Percentiles rank a stretch among this genome's conserved stretches.
Evolutionary conservation across 129 eudicot species (phyloP).

Genomic region (Logfia minima): DNA sequence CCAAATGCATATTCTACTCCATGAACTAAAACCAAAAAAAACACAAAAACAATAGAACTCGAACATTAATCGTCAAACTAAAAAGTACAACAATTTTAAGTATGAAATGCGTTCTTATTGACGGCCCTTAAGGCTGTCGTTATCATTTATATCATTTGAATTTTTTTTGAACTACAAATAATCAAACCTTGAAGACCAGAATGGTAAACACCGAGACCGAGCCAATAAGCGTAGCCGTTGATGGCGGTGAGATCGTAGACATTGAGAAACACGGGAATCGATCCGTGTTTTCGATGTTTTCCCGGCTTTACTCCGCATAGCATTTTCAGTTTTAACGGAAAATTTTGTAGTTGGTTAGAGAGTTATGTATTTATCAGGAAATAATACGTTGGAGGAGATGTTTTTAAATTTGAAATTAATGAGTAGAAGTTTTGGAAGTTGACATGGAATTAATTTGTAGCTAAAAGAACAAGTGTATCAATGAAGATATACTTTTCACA

Average conservation of each 20-base stretch:
- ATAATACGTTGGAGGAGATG: conserved; percentile 32
- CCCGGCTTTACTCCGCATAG: conserved; percentile 23
- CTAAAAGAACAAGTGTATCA: conserved; percentile 26
- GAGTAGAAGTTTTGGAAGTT: conserved; percentile 12
- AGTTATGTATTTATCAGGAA: background rate
- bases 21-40: conserved; percentile 47
- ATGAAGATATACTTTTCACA: conserved; percentile 27
- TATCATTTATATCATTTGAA: background rate
- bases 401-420: conserved; percentile 25
- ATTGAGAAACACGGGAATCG: conserved; percentile 65
- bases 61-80: background rate
- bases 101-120: no score
- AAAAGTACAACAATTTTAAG: background rate
- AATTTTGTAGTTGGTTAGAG: background rate
- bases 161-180: background rate
- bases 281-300: conserved; percentile 39
- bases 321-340: conserved; percentile 32
- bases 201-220: conserved; percentile 86
- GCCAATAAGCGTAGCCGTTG: conserved; percentile 85
- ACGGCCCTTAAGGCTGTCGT: no score
- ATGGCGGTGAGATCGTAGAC: conserved; percentile 85
- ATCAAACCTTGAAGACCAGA: conserved; percentile 80
- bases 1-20: conserved; percentile 93
- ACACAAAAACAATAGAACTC: background rate
- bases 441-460: conserved; percentile 27